Percentiles rank a stretch among this genome's conserved stretches.
Evolutionary conservation across 257 asterid species (phyloP).

Genomic region (Ligustrum vulgare): DNA sequence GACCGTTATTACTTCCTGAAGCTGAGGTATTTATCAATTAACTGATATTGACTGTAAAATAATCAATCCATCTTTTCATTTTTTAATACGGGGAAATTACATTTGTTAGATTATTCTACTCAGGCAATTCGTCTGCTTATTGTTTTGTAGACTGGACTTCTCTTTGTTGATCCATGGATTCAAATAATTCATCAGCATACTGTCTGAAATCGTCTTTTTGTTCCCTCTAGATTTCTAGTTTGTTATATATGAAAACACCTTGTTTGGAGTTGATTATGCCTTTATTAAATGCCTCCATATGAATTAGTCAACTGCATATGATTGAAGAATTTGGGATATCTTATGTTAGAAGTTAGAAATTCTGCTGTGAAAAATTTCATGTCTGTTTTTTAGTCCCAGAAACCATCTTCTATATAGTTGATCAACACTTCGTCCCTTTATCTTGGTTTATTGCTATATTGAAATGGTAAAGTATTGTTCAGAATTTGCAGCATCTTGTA

Average conservation of each 20-base stretch:
- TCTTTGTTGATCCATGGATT: slow-evolving; percentile 31
- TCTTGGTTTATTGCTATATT: neutral
- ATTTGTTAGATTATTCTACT: slow-evolving; percentile 10
- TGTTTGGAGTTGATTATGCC: slow-evolving; percentile 2
- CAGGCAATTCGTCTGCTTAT: slow-evolving; percentile 25
- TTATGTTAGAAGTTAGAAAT: slow-evolving; percentile 13
- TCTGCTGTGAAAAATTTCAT: slow-evolving; percentile 16
- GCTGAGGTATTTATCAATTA: slow-evolving; percentile 14
- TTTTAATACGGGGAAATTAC: slow-evolving; percentile 14
- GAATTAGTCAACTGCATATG: slow-evolving; percentile 22
- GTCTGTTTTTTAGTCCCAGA: neutral
- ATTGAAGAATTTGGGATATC: slow-evolving; percentile 15
- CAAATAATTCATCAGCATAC: slow-evolving; percentile 19
- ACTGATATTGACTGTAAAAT: slow-evolving; percentile 18
- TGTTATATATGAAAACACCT: slow-evolving; percentile 2
- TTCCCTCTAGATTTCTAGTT: slow-evolving; percentile 16
- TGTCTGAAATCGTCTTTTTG: slow-evolving; percentile 31
- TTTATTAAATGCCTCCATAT: neutral
- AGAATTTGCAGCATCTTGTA: slow-evolving; percentile 5
- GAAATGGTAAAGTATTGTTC: neutral
- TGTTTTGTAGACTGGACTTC: slow-evolving; percentile 22
- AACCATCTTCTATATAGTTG: slow-evolving; percentile 24
- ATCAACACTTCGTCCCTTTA: slow-evolving; percentile 21
- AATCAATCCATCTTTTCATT: neutral
- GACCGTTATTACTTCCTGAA: slow-evolving; percentile 16